Percentiles rank a stretch among this genome's conserved stretches.
Conservation (phyloP, 2,329 filamentous ascomycete species). For the Fusarium sp. region DNA sequence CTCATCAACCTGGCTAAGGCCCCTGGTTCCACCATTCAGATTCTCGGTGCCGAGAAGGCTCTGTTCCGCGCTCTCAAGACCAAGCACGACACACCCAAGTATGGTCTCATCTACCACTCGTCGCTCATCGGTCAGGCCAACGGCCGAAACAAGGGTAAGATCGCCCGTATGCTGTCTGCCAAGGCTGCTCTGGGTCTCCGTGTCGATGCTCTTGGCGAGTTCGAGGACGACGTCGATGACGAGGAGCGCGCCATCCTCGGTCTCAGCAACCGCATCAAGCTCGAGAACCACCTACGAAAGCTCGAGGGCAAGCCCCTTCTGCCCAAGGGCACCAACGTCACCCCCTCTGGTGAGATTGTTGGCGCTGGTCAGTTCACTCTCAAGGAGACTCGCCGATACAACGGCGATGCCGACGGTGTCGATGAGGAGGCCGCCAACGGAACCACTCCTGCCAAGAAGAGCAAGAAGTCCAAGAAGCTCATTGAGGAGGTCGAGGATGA, state of each 20-base stretch:
- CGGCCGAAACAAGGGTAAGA: conserved; percentile 99
- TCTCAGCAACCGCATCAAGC: conserved; percentile 75
- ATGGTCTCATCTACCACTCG: conserved; percentile 93
- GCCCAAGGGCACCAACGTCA: conserved; percentile 79
- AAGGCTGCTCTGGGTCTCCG: conserved; percentile 94
- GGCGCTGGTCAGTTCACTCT: conserved; percentile 86
- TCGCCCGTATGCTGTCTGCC: conserved; percentile 93
- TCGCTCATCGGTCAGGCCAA: conserved; percentile 96
- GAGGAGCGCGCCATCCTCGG: conserved; percentile 90
- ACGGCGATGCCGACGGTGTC: conserved; percentile 90
- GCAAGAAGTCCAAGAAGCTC: conserved; percentile 57
- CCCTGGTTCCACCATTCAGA: conserved; percentile 95
- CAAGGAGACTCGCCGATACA: conserved; percentile 95
- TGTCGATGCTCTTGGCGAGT: conserved; percentile 78
- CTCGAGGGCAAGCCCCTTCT: conserved; percentile 93
- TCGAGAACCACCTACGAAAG: conserved; percentile 80
- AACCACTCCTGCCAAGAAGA: conserved; percentile 49
- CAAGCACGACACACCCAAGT: conserved; percentile 99
- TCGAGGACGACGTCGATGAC: conserved; percentile 80
- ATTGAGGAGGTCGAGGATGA: conserved; percentile 57
- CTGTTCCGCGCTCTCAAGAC: conserved; percentile 98
- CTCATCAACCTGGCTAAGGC: conserved; percentile 95
- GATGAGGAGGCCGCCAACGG: conserved; percentile 63
- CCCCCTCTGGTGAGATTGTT: conserved; percentile 74
- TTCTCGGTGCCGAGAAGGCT: conserved; percentile 98